phyloP scores from a whole-genome alignment of 2,329 filamentous ascomycete genomes.

The Diaporthe citrichinensis region DNA sequence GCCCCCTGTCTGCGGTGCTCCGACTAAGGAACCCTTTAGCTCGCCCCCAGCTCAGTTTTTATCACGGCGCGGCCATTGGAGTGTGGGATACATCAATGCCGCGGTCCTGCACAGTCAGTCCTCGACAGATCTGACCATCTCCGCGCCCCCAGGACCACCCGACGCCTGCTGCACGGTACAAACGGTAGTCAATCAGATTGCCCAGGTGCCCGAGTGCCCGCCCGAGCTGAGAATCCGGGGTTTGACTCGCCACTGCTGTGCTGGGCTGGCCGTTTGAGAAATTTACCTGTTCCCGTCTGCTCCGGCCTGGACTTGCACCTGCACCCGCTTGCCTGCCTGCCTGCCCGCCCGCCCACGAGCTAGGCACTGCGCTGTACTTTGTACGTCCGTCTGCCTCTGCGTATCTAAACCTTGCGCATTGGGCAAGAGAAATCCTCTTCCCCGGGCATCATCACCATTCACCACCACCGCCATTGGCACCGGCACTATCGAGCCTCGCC shows the following conservation, averaged over 20 bases:
- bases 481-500: not conserved
- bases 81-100: not conserved
- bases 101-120: not conserved
- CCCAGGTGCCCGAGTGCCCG: not conserved
- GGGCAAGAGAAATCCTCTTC: constrained; percentile 15
- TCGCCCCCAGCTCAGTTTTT: constrained; percentile 30
- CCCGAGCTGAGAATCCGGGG: not conserved
- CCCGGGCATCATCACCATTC: constrained; percentile 10
- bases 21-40: constrained; percentile 27
- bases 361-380: constrained; percentile 15
- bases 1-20: constrained; percentile 11
- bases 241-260: constrained; percentile 11
- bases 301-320: not conserved
- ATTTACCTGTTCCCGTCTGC: constrained; percentile 16
- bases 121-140: constrained; percentile 7
- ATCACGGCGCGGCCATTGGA: not conserved
- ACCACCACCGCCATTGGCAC: constrained; percentile 16
- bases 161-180: not conserved
- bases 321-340: not conserved
- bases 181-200: not conserved
- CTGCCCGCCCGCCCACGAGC: constrained; percentile 20
- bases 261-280: constrained; percentile 6
- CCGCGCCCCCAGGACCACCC: constrained; percentile 12
- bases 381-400: constrained; percentile 27
- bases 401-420: constrained; percentile 17